These are phyloP conservation scores for Avena eriantha DNA, from an alignment of 176 grass and related monocot genomes.

Conservation along the genomic window DNA sequence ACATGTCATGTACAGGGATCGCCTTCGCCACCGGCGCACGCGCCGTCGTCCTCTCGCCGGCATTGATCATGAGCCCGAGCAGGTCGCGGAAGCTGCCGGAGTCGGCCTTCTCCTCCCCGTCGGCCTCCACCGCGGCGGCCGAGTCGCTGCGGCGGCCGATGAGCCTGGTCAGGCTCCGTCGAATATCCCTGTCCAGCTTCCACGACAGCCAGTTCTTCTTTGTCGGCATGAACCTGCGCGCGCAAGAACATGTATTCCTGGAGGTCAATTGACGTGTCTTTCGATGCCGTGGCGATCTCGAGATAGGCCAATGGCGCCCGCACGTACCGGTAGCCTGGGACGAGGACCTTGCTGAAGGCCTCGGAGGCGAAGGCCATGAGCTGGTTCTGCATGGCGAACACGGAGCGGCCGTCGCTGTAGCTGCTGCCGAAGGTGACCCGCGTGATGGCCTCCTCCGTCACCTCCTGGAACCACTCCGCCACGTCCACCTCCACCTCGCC, in stretches of 20 bases:
- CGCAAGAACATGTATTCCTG: neutral
- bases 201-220: slow-evolving; percentile 77
- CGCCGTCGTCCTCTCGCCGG: slow-evolving; percentile 31
- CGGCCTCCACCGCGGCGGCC: slow-evolving; percentile 3
- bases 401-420: slow-evolving; percentile 72
- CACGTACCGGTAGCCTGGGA: slow-evolving; percentile 79
- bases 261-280: slow-evolving; percentile 2
- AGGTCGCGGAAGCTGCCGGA: slow-evolving; percentile 58
- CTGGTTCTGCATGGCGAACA: slow-evolving; percentile 73
- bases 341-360: slow-evolving; percentile 88
- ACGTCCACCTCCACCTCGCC: slow-evolving; percentile 88
- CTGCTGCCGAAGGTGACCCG: slow-evolving; percentile 70
- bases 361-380: slow-evolving; percentile 81
- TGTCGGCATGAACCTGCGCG: slow-evolving; percentile 75
- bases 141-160: slow-evolving; percentile 64
- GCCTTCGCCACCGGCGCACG: neutral
- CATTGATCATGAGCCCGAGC: slow-evolving; percentile 79
- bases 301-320: neutral
- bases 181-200: slow-evolving; percentile 74
- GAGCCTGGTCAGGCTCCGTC: slow-evolving; percentile 56
- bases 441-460: slow-evolving; percentile 81
- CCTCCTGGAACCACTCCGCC: slow-evolving; percentile 79
- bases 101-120: neutral
- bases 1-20: slow-evolving; percentile 73
- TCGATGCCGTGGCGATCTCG: neutral